Percentiles rank a stretch among this genome's conserved stretches.
Conservation (phyloP, 352 stramenopile genomes). For the Globisporangium irregulare region DNA sequence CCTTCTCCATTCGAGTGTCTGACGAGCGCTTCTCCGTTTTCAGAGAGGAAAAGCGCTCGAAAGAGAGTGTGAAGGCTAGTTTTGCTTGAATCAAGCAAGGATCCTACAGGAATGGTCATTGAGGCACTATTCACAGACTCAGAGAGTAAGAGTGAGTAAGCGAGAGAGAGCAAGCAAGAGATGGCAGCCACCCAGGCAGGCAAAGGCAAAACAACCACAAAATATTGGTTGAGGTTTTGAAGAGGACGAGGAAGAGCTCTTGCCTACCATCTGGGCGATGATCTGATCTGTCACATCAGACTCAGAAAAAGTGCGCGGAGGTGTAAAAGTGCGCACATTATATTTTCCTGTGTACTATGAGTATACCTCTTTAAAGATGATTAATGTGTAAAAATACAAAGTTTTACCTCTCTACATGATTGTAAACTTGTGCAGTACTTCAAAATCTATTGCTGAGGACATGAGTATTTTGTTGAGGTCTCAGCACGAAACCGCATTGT, state of each 20-base stretch:
- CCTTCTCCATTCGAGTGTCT: background rate
- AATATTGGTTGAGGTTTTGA: background rate
- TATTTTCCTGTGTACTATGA: background rate
- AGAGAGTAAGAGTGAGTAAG: background rate
- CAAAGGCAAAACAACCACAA: background rate
- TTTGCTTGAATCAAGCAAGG: background rate
- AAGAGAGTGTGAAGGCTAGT: background rate
- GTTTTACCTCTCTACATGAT: too few relatives aligned
- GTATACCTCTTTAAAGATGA: background rate
- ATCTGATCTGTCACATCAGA: constrained; percentile 13
- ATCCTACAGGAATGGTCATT: background rate
- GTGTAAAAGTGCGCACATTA: background rate
- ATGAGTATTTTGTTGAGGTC: background rate
- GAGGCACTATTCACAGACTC: background rate
- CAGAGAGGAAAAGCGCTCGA: background rate
- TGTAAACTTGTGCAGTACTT: too few relatives aligned
- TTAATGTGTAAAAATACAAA: too few relatives aligned
- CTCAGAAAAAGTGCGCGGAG: constrained; percentile 2
- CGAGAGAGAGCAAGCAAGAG: background rate
- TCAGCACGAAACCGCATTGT: background rate
- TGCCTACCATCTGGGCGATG: constrained; percentile 2
- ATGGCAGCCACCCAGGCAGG: background rate
- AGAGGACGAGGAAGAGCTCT: background rate
- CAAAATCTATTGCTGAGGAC: background rate
- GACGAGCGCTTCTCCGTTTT: background rate